Percentiles rank a stretch among this genome's conserved stretches.
These are phyloP conservation scores for Globisporangium echinulatum DNA, from an alignment of 352 stramenopile genomes.

Conservation along the genomic window DNA sequence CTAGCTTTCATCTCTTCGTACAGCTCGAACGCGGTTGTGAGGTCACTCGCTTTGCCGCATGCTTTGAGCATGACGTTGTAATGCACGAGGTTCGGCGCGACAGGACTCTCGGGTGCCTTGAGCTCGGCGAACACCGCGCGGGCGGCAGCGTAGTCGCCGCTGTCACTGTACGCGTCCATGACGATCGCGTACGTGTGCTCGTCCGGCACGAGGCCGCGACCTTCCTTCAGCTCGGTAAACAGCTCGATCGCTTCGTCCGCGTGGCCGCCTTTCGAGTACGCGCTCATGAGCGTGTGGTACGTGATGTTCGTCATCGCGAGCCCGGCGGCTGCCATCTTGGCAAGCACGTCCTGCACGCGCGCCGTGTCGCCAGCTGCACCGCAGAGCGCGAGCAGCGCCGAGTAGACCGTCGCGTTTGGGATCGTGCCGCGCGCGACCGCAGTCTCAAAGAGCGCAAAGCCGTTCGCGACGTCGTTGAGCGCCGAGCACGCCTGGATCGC, in stretches of 20 bases:
- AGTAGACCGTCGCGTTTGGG: conserved; percentile 60
- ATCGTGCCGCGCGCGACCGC: conserved; percentile 52
- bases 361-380: conserved; percentile 36
- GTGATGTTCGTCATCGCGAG: conserved; percentile 64
- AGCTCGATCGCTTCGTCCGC: conserved; percentile 42
- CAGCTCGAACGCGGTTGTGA: conserved; percentile 66
- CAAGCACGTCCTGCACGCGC: conserved; percentile 39
- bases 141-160: conserved; percentile 47
- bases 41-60: conserved; percentile 62
- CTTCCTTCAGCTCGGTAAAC: conserved; percentile 46
- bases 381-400: conserved; percentile 47
- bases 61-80: conserved; percentile 81
- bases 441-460: conserved; percentile 53
- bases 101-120: conserved; percentile 19
- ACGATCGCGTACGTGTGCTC: conserved; percentile 70
- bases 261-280: conserved; percentile 52
- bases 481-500: conserved; percentile 54
- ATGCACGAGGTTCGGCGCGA: conserved; percentile 49
- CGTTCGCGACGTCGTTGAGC: conserved; percentile 39
- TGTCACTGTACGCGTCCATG: conserved; percentile 63
- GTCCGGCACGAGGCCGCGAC: conserved; percentile 35
- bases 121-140: conserved; percentile 49
- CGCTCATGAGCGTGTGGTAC: conserved; percentile 66
- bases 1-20: conserved; percentile 84
- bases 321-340: conserved; percentile 45